A percentile compares a stretch with the other conserved stretches of the same genome.
phyloP scores from a whole-genome alignment of 2,329 filamentous ascomycete species.

The Keithomyces neogunnii region DNA sequence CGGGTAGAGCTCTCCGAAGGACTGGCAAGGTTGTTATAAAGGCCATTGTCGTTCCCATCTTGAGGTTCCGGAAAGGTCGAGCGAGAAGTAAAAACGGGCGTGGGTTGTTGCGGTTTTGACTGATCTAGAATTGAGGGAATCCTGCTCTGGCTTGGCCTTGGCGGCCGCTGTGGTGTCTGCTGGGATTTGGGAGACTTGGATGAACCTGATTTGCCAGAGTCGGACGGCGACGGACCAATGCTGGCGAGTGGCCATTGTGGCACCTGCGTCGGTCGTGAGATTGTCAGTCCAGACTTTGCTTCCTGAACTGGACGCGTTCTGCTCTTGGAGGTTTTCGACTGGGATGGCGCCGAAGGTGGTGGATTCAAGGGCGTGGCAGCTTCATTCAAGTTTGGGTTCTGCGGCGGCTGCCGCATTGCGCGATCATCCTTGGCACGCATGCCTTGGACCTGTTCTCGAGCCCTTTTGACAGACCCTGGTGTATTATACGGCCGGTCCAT shows the following conservation, averaged over 20 bases:
- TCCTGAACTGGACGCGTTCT: constrained; percentile 15
- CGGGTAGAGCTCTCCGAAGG: constrained; percentile 40
- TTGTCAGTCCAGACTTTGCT: constrained; percentile 18
- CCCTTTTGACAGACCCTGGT: constrained; percentile 44
- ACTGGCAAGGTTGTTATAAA: constrained; percentile 27
- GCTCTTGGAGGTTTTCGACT: constrained; percentile 11
- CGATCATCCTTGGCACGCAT: constrained; percentile 20
- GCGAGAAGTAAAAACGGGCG: constrained; percentile 36
- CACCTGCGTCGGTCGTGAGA: constrained; percentile 43
- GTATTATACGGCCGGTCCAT: constrained; percentile 36
- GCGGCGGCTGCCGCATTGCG: constrained; percentile 11
- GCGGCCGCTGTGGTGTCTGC: constrained; percentile 47
- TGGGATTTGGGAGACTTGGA: constrained; percentile 41
- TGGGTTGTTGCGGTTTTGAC: constrained; percentile 46
- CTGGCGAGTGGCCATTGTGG: constrained; percentile 46
- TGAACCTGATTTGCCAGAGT: constrained; percentile 34
- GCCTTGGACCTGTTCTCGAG: constrained; percentile 43
- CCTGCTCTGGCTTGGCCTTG: constrained; percentile 48
- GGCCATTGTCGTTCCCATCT: constrained; percentile 18
- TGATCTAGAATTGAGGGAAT: constrained; percentile 52
- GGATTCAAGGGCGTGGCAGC: not conserved
- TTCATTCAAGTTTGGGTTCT: constrained; percentile 8
- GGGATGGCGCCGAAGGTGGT: constrained; percentile 5
- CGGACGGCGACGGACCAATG: constrained; percentile 12
- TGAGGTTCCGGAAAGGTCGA: constrained; percentile 25